Evolutionary conservation across 2,329 filamentous ascomycete genomes (phyloP), one percentile per base, ranked within the genome.

Genomic region (Penicillium glabrum): DNA sequence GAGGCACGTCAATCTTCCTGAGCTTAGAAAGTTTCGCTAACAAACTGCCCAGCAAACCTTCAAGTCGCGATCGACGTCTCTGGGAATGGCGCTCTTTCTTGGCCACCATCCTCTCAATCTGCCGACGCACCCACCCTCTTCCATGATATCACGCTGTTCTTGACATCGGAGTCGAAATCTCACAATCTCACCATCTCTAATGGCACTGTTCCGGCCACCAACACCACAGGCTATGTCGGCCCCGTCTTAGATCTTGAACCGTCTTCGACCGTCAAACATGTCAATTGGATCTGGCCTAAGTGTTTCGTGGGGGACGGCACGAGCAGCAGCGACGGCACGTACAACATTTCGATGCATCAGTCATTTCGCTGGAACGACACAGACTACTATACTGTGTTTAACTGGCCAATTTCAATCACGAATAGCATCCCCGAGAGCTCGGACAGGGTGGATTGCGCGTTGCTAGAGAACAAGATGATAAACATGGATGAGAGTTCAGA

Each of bases 301-400:
- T 90, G 88, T 64, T 77, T 90, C 0, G 83, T 86, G 3, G 87
- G 87, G 19, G 76, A 86, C 49, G 85, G 84, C 3, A 70, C 80
- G 26, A 64, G 70, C 1, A 69, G 73, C 0, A 75, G 76, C 31
- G 50, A 46, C 16, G 41, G 29, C 29, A 39, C 80, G 50, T 90
- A 90, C 69, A 90, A 90, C 65, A 86, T 90, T 66, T 89, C 86
- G 6, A 88, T 90, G 64, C 86, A 87, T 54, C 87, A 90, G 66
- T 86, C 82, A 65, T 90, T 89, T 70, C 81, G 85, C 13, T 78
- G 89, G 54, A 89, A 90, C 67, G 81, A 79, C 13, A 79, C 80
- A 1, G 79, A 88, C 46, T 80, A 84, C 64, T 90, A 90, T 70
- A 89, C 87, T 9, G 83, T 90, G 53, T 89, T 89, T 64, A 86